A percentile compares a stretch with the other conserved stretches of the same genome.
These are phyloP conservation scores for Cochlearia excelsa DNA, from an alignment of 345 rosid genomes.

Conservation along the genomic window DNA sequence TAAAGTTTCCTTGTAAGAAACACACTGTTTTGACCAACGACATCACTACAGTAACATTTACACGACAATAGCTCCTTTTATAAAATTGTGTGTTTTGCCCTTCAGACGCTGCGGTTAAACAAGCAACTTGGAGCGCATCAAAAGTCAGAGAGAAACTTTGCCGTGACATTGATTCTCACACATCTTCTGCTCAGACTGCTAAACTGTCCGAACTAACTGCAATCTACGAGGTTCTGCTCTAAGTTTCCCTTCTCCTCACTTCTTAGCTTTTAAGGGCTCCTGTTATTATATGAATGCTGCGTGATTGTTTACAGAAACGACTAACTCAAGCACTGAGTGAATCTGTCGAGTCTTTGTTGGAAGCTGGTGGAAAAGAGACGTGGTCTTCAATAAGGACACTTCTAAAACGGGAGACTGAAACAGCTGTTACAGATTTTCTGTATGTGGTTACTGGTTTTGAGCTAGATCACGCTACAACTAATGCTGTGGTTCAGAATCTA, in stretches of 20 bases:
- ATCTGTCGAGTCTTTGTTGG: conserved; percentile 60
- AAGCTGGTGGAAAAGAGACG: conserved; percentile 54
- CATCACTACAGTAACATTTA: background rate
- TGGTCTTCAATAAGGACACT: conserved; percentile 67
- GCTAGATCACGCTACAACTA: conserved; percentile 43
- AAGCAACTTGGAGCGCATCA: conserved; percentile 64
- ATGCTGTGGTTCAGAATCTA: conserved; percentile 49
- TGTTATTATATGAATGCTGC: conserved; percentile 11
- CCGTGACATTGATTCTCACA: conserved; percentile 54
- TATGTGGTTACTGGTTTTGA: conserved; percentile 53
- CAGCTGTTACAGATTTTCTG: conserved; percentile 47
- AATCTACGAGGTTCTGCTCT: conserved; percentile 48
- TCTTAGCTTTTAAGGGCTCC: conserved; percentile 19
- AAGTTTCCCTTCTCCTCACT: conserved; percentile 10
- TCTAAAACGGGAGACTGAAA: conserved; percentile 58
- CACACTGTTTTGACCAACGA: background rate
- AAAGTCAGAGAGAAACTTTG: conserved; percentile 57
- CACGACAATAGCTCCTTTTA: background rate
- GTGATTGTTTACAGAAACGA: conserved; percentile 48
- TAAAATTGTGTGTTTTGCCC: conserved; percentile 7
- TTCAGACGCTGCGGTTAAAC: conserved; percentile 55
- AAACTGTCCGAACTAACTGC: conserved; percentile 53
- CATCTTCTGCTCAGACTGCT: conserved; percentile 44
- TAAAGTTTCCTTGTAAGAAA: conserved; percentile 12
- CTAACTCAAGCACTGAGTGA: conserved; percentile 45